Evolutionary conservation across 257 asterid genomes (phyloP).

Genomic region (Ligustrum vulgare): DNA sequence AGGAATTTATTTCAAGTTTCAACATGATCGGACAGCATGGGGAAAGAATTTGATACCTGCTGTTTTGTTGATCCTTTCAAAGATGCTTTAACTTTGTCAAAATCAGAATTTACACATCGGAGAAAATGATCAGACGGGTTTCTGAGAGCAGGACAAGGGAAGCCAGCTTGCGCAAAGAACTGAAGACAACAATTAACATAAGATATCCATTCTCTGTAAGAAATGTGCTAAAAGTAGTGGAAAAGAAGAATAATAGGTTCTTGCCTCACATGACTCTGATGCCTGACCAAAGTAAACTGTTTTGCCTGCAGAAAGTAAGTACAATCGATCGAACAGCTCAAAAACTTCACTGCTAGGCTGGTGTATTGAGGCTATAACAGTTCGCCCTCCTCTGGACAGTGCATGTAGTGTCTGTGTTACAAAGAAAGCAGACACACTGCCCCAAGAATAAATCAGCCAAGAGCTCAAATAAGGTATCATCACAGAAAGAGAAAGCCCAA

Average conservation of each 20-base stretch:
- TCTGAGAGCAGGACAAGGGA: slow-evolving; percentile 93
- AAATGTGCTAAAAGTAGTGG: neutral
- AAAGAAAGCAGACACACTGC: slow-evolving; percentile 96
- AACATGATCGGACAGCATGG: neutral
- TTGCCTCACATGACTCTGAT: slow-evolving; percentile 86
- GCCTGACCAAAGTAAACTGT: slow-evolving; percentile 91
- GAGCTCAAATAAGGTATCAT: neutral
- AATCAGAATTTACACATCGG: slow-evolving; percentile 85
- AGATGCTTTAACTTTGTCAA: slow-evolving; percentile 95
- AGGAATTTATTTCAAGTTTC: neutral
- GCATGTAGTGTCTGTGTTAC: slow-evolving; percentile 85
- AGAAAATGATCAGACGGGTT: slow-evolving; percentile 97
- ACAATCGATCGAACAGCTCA: slow-evolving; percentile 83
- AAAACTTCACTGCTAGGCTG: slow-evolving; percentile 99
- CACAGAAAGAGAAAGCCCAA: neutral
- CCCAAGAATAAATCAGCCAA: neutral
- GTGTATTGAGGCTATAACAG: slow-evolving; percentile 91
- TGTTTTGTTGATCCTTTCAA: slow-evolving; percentile 94
- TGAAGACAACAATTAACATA: slow-evolving; percentile 32
- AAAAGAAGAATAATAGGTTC: neutral
- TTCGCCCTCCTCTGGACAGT: slow-evolving; percentile 84
- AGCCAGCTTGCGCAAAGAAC: slow-evolving; percentile 95
- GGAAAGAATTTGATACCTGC: slow-evolving; percentile 44
- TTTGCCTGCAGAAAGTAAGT: slow-evolving; percentile 86
- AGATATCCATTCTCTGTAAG: slow-evolving; percentile 6